Evolutionary conservation across 306 rosid genomes (phyloP).

Genomic region (Trifolium dubium): DNA sequence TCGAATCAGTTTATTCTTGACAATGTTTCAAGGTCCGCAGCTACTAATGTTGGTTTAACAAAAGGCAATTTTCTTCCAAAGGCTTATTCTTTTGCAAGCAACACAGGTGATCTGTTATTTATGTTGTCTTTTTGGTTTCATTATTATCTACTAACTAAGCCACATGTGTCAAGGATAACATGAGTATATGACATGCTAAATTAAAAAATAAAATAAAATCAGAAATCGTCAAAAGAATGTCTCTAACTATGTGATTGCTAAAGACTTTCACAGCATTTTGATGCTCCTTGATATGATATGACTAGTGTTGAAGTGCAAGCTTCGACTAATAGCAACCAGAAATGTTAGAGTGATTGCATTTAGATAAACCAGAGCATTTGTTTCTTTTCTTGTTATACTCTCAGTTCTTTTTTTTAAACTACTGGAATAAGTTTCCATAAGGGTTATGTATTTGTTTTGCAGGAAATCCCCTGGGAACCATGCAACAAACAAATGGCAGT

Average conservation of each 20-base stretch:
- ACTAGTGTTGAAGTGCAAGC: constrained; percentile 23
- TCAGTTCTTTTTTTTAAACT: constrained; percentile 2
- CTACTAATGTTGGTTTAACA: constrained; percentile 64
- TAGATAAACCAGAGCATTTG: constrained; percentile 27
- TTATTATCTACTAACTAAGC: constrained; percentile 25
- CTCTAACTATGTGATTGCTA: constrained; percentile 12
- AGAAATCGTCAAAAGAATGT: constrained; percentile 18
- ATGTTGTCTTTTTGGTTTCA: constrained; percentile 28
- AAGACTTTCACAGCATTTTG: constrained; percentile 36
- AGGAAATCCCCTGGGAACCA: constrained; percentile 75
- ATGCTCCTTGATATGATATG: constrained; percentile 18
- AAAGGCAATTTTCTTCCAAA: constrained; percentile 63
- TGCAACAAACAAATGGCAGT: constrained; percentile 76
- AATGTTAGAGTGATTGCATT: constrained; percentile 15
- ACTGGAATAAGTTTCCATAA: constrained; percentile 28
- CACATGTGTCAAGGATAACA: constrained; percentile 22
- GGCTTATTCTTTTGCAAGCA: constrained; percentile 67
- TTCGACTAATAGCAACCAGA: constrained; percentile 27
- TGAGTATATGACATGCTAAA: constrained; percentile 15
- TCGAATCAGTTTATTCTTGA: constrained; percentile 67
- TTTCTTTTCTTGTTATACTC: background rate
- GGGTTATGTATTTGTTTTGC: constrained; percentile 55
- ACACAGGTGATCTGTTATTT: constrained; percentile 60
- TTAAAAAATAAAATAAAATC: constrained; percentile 11
- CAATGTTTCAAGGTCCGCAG: constrained; percentile 67